Conservation (phyloP, 257 asterid genomes). For the Solanum virginianum region DNA sequence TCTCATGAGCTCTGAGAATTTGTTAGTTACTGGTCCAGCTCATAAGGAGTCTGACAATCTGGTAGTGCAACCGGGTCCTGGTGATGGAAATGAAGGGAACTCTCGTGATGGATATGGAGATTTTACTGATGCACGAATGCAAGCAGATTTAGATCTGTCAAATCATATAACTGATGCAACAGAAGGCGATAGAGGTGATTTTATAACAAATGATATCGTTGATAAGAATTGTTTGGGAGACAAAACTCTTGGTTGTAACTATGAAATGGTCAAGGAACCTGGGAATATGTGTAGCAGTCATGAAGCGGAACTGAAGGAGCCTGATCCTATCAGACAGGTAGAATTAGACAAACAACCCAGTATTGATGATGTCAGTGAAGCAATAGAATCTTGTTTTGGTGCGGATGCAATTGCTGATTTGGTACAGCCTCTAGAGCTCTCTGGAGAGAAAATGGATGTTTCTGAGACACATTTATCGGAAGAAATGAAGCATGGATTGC, state of each 20-base stretch:
- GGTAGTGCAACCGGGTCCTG: slow-evolving; percentile 3
- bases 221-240: slow-evolving; percentile 11
- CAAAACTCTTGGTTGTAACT: slow-evolving; percentile 9
- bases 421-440: slow-evolving; percentile 15
- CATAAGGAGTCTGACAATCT: not conserved
- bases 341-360: slow-evolving; percentile 14
- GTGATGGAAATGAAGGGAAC: slow-evolving; percentile 9
- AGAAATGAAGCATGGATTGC: slow-evolving; percentile 43
- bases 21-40: slow-evolving; percentile 4
- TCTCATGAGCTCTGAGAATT: slow-evolving; percentile 10
- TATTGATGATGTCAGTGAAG: slow-evolving; percentile 27
- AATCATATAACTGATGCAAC: not conserved
- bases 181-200: slow-evolving; percentile 11
- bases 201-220: slow-evolving; percentile 4
- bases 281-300: slow-evolving; percentile 4
- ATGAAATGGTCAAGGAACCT: slow-evolving; percentile 10
- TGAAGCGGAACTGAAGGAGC: slow-evolving; percentile 14
- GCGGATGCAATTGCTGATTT: slow-evolving; percentile 26
- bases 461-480: slow-evolving; percentile 12
- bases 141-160: slow-evolving; percentile 4
- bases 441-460: slow-evolving; percentile 8
- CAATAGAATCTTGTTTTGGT: slow-evolving; percentile 26
- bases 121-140: slow-evolving; percentile 2
- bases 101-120: not conserved
- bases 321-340: slow-evolving; percentile 13